phyloP scores from a whole-genome alignment of 208 protist genomes.

The Trypanosoma rangeli region DNA sequence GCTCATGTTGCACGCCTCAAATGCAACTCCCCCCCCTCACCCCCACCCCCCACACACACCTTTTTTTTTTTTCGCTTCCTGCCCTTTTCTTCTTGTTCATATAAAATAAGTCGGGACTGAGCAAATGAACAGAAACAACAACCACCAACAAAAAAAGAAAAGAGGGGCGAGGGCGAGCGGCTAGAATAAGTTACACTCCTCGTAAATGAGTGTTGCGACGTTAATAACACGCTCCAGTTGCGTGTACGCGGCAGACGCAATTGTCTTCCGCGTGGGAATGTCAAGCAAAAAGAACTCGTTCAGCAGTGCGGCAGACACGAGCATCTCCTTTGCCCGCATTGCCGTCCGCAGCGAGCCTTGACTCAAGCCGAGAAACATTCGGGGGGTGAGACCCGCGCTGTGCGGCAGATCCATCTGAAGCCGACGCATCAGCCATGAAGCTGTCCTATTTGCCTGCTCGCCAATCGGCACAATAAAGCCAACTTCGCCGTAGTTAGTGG shows the following conservation, averaged over 20 bases:
- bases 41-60: too few species aligned
- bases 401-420: constrained; percentile 69
- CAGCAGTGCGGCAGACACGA: constrained; percentile 64
- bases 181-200: constrained; percentile 40
- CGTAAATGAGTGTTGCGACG: constrained; percentile 53
- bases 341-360: constrained; percentile 57
- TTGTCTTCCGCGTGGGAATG: constrained; percentile 49
- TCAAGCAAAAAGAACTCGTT: constrained; percentile 57
- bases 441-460: constrained; percentile 70
- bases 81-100: not conserved
- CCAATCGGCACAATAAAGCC: constrained; percentile 75
- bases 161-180: not conserved
- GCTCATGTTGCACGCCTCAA: not conserved
- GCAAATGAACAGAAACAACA: not conserved
- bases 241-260: constrained; percentile 64
- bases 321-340: constrained; percentile 52
- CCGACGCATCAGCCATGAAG: constrained; percentile 57
- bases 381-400: constrained; percentile 61
- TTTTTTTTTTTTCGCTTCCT: not conserved
- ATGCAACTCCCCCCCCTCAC: too few species aligned
- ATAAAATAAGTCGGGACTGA: too few species aligned
- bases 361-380: constrained; percentile 73
- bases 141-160: too few species aligned
- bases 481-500: constrained; percentile 82
- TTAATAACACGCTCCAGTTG: constrained; percentile 73